A percentile compares a stretch with the other conserved stretches of the same genome.
These are phyloP conservation scores for Phaffomyces antillensis DNA, from an alignment of 805 yeast genomes.

Conservation along the genomic window DNA sequence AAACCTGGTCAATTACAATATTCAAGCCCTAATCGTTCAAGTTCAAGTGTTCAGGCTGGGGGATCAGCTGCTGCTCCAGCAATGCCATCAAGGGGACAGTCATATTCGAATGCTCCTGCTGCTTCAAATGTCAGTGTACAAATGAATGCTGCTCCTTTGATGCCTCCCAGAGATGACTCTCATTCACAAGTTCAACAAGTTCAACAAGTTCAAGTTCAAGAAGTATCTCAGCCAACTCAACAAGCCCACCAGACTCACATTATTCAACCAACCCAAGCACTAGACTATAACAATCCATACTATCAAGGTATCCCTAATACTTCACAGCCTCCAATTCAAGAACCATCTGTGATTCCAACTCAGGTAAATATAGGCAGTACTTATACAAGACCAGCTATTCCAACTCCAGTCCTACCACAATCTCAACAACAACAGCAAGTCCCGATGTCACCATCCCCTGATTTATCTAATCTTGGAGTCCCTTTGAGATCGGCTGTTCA, in stretches of 20 bases:
- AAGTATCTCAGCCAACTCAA: conserved; percentile 5
- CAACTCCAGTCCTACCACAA: conserved; percentile 5
- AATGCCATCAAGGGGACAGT: too few species aligned
- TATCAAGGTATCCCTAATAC: conserved; percentile 6
- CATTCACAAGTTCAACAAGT: conserved; percentile 1
- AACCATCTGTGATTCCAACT: not conserved
- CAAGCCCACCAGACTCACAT: not conserved
- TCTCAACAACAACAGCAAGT: not conserved
- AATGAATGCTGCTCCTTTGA: not conserved
- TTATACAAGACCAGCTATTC: conserved; percentile 4
- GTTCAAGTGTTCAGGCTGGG: conserved; percentile 13
- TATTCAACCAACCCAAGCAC: not conserved
- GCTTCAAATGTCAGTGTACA: not conserved
- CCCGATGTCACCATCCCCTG: not conserved
- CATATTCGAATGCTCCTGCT: not conserved
- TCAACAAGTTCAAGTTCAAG: not conserved
- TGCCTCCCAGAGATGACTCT: not conserved
- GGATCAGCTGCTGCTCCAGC: not conserved
- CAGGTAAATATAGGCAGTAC: not conserved
- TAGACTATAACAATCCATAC: conserved; percentile 15
- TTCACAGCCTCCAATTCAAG: not conserved
- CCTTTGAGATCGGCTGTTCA: too few species aligned
- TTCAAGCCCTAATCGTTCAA: not conserved
- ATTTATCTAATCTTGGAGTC: too few species aligned
- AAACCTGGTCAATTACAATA: conserved; percentile 31